phyloP scores from a whole-genome alignment of 129 eudicot genomes.

The Saposhnikovia divaricata region DNA sequence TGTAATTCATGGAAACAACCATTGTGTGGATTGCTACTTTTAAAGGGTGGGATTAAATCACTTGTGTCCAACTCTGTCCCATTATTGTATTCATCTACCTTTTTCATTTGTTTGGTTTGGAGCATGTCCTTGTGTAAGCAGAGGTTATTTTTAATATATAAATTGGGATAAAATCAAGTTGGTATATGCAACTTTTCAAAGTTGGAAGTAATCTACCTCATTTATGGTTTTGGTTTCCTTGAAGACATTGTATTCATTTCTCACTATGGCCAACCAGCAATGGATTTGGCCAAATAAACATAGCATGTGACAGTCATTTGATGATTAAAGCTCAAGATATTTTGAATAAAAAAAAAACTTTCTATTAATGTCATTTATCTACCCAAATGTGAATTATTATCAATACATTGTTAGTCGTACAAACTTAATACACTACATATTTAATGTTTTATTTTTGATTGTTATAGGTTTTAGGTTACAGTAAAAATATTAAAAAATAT shows the following conservation, averaged over 20 bases:
- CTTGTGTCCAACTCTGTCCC: background rate
- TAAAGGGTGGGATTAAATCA: background rate
- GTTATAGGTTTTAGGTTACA: too few species aligned
- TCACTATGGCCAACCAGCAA: background rate
- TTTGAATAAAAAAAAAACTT: too few species aligned
- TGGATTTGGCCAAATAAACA: background rate
- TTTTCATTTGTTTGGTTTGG: slow-evolving; percentile 1
- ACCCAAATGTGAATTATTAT: too few species aligned
- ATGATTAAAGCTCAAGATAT: too few species aligned
- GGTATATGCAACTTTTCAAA: background rate
- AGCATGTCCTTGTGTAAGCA: background rate
- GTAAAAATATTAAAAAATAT: too few species aligned
- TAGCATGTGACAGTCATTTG: too few species aligned
- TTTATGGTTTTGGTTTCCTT: background rate
- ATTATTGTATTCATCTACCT: background rate
- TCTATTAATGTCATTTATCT: too few species aligned
- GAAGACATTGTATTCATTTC: background rate
- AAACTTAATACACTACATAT: too few species aligned
- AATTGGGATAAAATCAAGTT: background rate
- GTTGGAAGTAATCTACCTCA: background rate
- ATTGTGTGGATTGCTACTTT: slow-evolving; percentile 4
- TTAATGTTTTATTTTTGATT: too few species aligned
- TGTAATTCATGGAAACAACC: slow-evolving; percentile 2
- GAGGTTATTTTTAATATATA: background rate
- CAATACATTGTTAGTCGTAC: too few species aligned